Conservation (phyloP, 2,329 filamentous ascomycete species). For the Penicillium brasilianum region DNA sequence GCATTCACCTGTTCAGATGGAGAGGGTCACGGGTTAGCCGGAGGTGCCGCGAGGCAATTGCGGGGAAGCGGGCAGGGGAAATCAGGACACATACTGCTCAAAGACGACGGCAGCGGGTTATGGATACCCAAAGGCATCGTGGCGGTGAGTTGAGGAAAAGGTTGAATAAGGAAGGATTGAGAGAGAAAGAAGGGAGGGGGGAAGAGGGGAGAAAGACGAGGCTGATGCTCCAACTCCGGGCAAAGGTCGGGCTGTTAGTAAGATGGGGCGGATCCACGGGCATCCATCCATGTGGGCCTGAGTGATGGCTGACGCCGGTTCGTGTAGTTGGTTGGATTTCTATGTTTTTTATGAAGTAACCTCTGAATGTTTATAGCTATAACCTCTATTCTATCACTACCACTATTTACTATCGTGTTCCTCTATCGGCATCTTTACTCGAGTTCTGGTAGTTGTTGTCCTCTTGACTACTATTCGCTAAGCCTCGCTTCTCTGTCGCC, state of each 20-base stretch:
- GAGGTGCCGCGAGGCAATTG: constrained; percentile 33
- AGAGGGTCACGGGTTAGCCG: constrained; percentile 39
- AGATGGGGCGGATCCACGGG: constrained; percentile 13
- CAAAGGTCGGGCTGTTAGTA: constrained; percentile 27
- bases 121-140: constrained; percentile 53
- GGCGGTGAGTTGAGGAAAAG: constrained; percentile 14
- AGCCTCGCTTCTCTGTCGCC: not conserved
- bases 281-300: constrained; percentile 28
- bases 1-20: constrained; percentile 75
- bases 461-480: not conserved
- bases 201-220: constrained; percentile 8
- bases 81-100: constrained; percentile 49
- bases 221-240: constrained; percentile 17
- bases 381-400: not conserved
- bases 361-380: not conserved
- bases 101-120: constrained; percentile 55
- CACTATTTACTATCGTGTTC: not conserved
- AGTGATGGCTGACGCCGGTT: constrained; percentile 32
- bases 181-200: constrained; percentile 16
- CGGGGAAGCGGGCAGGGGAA: constrained; percentile 36
- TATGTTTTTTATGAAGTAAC: not conserved
- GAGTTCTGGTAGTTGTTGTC: not conserved
- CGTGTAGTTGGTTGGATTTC: not conserved
- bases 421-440: too few species aligned
- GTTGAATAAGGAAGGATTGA: constrained; percentile 1